Evolutionary conservation across 257 asterid species (phyloP).

Genomic region (Penstemon davidsonii): DNA sequence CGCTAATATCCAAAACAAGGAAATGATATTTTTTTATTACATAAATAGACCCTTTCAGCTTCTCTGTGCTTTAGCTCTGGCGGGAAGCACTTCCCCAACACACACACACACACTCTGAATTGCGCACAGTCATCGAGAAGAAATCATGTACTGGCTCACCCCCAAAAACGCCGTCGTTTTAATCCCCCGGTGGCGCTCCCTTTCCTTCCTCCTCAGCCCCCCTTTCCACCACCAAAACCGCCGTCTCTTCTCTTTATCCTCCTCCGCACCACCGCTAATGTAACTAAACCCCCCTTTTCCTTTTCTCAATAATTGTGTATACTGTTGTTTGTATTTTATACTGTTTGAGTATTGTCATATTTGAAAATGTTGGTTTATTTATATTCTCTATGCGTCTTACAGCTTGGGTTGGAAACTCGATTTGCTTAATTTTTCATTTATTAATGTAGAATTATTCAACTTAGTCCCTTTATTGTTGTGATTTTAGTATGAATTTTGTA

Average conservation of each 20-base stretch:
- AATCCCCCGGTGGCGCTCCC: constrained; percentile 63
- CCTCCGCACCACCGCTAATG: constrained; percentile 36
- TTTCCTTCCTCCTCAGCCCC: constrained; percentile 46
- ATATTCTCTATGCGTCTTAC: constrained; percentile 3
- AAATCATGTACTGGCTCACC: constrained; percentile 51
- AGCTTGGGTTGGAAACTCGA: constrained; percentile 3
- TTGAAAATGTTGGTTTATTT: constrained; percentile 23
- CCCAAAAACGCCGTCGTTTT: constrained; percentile 63
- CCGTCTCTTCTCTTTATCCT: constrained; percentile 24
- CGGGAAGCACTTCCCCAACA: constrained; percentile 25
- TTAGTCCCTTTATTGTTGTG: no score
- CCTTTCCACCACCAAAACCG: constrained; percentile 41
- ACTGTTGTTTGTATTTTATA: constrained; percentile 3
- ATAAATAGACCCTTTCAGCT: neutral
- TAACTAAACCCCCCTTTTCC: constrained; percentile 26
- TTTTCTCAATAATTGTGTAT: neutral
- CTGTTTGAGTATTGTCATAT: constrained; percentile 2
- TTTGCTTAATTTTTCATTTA: neutral
- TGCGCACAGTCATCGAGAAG: constrained; percentile 15
- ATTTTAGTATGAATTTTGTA: no score
- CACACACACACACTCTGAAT: constrained; percentile 1
- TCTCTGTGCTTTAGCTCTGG: constrained; percentile 4
- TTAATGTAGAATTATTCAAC: neutral
- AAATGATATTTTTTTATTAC: no score
- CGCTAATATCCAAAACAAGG: no score